Evolutionary conservation across 768 basidiomycete genomes (phyloP).

Genomic region (Cystobasidium ongulense): DNA sequence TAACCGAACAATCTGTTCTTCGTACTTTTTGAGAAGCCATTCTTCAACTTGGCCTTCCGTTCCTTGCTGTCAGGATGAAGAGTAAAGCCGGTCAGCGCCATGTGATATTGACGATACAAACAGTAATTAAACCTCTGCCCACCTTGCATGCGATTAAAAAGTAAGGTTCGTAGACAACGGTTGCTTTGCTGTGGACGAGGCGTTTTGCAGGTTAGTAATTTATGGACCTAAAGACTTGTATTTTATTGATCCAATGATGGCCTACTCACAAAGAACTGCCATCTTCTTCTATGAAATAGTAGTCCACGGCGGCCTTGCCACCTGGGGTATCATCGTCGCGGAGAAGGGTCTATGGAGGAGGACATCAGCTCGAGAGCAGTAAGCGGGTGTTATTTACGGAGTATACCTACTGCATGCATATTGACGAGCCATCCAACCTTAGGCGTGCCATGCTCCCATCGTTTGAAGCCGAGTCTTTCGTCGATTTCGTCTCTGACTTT

Average conservation of each 20-base stretch:
- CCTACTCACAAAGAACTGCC: conserved; percentile 68
- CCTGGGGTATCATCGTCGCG: conserved; percentile 75
- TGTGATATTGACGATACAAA: not conserved
- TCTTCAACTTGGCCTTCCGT: conserved; percentile 86
- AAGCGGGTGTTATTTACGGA: no score
- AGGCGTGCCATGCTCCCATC: conserved; percentile 66
- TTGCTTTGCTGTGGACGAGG: conserved; percentile 74
- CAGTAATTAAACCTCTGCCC: conserved; percentile 36
- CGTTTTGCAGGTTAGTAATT: no score
- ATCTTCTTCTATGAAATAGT: conserved; percentile 94
- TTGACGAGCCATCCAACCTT: conserved; percentile 93
- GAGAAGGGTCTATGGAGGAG: conserved; percentile 59
- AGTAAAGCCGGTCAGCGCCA: not conserved
- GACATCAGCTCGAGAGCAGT: not conserved
- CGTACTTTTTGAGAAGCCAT: conserved; percentile 87
- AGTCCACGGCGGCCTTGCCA: conserved; percentile 85
- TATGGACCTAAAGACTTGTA: no score
- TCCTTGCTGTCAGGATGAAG: conserved; percentile 53
- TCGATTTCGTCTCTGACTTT: conserved; percentile 67
- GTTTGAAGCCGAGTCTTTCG: conserved; percentile 79
- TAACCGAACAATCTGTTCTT: conserved; percentile 72
- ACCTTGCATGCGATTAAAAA: conserved; percentile 90
- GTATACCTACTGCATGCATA: conserved; percentile 79
- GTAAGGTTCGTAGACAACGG: conserved; percentile 86
- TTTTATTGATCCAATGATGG: no score